Base-by-base conservation (phyloP, 495 filamentous ascomycete species). In the Bryoglossum gracile region DNA sequence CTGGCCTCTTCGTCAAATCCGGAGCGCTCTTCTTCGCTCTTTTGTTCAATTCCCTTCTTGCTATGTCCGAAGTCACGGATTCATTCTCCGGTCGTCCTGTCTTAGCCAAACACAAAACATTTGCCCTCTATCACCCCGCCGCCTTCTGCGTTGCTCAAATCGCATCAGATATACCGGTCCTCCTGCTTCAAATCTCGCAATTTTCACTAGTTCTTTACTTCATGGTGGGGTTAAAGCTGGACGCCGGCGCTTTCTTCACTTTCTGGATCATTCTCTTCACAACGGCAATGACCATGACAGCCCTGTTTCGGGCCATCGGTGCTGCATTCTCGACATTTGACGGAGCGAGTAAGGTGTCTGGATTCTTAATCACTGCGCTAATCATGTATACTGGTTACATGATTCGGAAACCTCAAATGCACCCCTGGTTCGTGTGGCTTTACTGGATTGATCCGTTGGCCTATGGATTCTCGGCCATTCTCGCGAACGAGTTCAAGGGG, bases 81-180 rank as follows among this genome's bases (percentile, higher is more conserved):
- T 69, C 75, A 13, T 84, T 83, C 56, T 60, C 66, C 6, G 77
- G 74, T 45, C 71, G 80, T 30, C 77, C 82, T 0, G 81, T 87
- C 30, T 64, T 86, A 13, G 62, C 83, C 36, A 87, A 87, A 57
- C 84, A 88, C 55, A 82, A 82, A 61, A 69, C 65, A 39, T 86
- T 83, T 56, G 81, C 78, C 0, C 83, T 88, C 54, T 87, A 87
- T 51, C 78, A 81, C 19, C 84, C 83, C 3, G 69, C 81, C 9
- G 83, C 84, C 26, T 83, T 78, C 56, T 78, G 82, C 9, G 67
- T 87, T n/a, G 83, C 83, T 3, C 80, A 83, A 43, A 82, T 80
- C 11, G 65, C 83, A 8, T 77, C 83, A 10, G 84, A 87, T 62
- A 62, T 83, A 0, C 84, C 84, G 1, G 67, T 86, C 16, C 68